These are phyloP conservation scores for Hibiscus mutabilis DNA, from an alignment of 345 rosid species.

Conservation along the genomic window DNA sequence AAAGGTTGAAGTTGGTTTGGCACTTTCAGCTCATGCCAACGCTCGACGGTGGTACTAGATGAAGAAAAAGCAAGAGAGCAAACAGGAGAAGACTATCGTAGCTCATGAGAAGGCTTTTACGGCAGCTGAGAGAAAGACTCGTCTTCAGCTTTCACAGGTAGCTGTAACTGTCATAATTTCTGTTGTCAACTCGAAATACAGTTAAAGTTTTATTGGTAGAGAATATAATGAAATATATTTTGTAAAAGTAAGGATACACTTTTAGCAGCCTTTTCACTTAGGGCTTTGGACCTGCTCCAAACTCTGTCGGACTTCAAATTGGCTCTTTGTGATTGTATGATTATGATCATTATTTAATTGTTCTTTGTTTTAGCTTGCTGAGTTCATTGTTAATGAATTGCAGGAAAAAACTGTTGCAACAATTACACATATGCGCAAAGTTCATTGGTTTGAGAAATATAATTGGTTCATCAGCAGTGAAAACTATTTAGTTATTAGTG, in stretches of 20 bases:
- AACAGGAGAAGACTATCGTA: constrained; percentile 86
- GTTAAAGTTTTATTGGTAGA: not conserved
- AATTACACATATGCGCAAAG: constrained; percentile 90
- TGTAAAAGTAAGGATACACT: not conserved
- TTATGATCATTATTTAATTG: not conserved
- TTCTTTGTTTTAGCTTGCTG: not conserved
- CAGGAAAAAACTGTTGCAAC: constrained; percentile 88
- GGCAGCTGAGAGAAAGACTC: constrained; percentile 96
- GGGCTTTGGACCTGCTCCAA: not conserved
- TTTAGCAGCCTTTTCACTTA: not conserved
- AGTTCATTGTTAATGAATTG: constrained; percentile 7
- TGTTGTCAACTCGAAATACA: not conserved
- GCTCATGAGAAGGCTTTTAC: constrained; percentile 95
- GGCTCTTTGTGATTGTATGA: not conserved
- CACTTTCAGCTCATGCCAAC: constrained; percentile 93
- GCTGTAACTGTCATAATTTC: constrained; percentile 10
- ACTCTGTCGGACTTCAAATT: not conserved
- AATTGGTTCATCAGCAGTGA: constrained; percentile 98
- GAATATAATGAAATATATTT: not conserved
- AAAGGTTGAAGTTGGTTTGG: constrained; percentile 95
- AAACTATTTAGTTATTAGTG: constrained; percentile 87
- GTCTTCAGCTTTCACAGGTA: constrained; percentile 88
- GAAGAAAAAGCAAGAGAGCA: constrained; percentile 91
- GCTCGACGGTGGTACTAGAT: constrained; percentile 89
- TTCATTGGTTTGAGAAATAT: constrained; percentile 99